These are phyloP conservation scores for Sclerotiophoma versabilis DNA, from an alignment of 2,329 filamentous ascomycete genomes.

Conservation along the genomic window DNA sequence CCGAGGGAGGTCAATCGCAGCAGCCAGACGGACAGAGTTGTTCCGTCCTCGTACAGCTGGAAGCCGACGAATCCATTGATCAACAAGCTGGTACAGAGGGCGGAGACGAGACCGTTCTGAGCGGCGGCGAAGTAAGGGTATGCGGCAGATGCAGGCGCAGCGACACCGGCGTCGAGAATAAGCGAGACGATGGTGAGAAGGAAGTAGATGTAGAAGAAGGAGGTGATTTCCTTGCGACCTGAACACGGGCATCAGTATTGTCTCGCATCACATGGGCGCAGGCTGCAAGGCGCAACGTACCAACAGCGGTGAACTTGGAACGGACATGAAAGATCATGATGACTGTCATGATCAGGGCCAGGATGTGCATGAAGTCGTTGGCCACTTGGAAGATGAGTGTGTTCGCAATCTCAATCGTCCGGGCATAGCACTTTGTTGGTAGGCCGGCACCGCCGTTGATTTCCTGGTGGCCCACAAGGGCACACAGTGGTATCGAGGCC, in stretches of 20 bases:
- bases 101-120: slow-evolving; percentile 84
- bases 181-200: slow-evolving; percentile 87
- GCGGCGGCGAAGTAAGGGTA: slow-evolving; percentile 92
- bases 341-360: slow-evolving; percentile 88
- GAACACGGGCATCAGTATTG: slow-evolving; percentile 24
- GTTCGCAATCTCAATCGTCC: slow-evolving; percentile 95
- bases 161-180: slow-evolving; percentile 89
- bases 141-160: slow-evolving; percentile 78
- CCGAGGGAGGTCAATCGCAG: slow-evolving; percentile 77
- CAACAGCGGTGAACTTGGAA: slow-evolving; percentile 97
- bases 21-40: slow-evolving; percentile 91
- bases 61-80: slow-evolving; percentile 99
- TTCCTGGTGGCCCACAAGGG: slow-evolving; percentile 77
- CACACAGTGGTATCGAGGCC: slow-evolving; percentile 85
- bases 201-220: slow-evolving; percentile 98
- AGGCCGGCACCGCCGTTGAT: slow-evolving; percentile 77
- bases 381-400: slow-evolving; percentile 98
- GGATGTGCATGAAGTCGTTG: slow-evolving; percentile 89
- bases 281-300: slow-evolving; percentile 71
- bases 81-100: slow-evolving; percentile 84
- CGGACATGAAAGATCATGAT: slow-evolving; percentile 98
- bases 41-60: slow-evolving; percentile 97
- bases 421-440: slow-evolving; percentile 88
- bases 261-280: neutral
- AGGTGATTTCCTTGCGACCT: slow-evolving; percentile 76